Conservation (phyloP, 331 rosid genomes). For the Malus hybrid region DNA sequence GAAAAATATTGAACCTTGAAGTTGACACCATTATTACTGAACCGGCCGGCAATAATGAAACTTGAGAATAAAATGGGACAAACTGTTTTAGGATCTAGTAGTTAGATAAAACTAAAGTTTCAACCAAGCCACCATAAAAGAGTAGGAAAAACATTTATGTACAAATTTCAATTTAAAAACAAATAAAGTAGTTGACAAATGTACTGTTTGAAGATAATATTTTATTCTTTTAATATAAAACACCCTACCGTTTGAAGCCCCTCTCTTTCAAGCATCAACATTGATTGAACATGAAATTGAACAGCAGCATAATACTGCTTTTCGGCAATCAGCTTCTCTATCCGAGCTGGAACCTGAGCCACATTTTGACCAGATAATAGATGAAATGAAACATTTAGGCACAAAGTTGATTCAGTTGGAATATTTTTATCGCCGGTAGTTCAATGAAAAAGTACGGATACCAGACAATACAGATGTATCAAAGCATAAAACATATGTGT, state of each 20-base stretch:
- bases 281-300: constrained; percentile 85
- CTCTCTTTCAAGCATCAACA: constrained; percentile 90
- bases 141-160: neutral
- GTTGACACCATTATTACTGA: neutral
- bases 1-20: neutral
- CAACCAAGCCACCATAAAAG: neutral
- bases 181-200: constrained; percentile 9
- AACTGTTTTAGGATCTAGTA: neutral
- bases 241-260: constrained; percentile 85
- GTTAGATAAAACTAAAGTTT: constrained; percentile 2
- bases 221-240: neutral
- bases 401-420: neutral
- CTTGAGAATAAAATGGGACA: neutral
- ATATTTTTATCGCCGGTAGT: neutral
- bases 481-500: neutral
- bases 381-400: constrained; percentile 13
- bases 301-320: constrained; percentile 97
- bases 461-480: neutral
- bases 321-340: constrained; percentile 82
- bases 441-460: neutral
- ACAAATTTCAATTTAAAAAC: neutral
- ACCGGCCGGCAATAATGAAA: neutral
- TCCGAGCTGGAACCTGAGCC: constrained; percentile 86
- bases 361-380: constrained; percentile 13
- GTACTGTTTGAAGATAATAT: neutral